Conservation (phyloP, 306 rosid species). For the Cucumis melo region DNA sequence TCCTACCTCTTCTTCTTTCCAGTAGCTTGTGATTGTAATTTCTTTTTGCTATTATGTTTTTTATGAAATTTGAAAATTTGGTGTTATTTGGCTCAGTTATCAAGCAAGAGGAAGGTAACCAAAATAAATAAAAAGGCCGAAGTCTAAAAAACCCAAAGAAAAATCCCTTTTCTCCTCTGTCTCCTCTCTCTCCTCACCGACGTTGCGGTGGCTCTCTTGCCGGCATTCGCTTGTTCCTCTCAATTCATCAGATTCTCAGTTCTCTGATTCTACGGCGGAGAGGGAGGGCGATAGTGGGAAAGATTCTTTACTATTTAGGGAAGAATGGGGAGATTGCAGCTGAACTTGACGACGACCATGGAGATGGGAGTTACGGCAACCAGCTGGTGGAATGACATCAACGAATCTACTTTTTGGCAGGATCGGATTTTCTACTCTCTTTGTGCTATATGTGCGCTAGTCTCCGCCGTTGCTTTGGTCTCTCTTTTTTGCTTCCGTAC, state of each 20-base stretch:
- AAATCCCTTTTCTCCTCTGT: not conserved
- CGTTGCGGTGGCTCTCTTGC: not conserved
- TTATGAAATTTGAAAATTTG: too few species aligned
- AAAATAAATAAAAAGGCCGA: not conserved
- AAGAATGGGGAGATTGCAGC: conserved; percentile 32
- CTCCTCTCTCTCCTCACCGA: not conserved
- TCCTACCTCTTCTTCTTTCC: too few species aligned
- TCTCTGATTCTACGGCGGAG: not conserved
- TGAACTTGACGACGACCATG: conserved; percentile 27
- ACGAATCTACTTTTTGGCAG: conserved; percentile 38
- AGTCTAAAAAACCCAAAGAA: not conserved
- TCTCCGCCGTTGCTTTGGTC: conserved; percentile 74
- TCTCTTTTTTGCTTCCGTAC: not conserved
- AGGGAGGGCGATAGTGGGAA: not conserved
- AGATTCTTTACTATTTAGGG: not conserved
- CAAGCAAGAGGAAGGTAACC: too few species aligned
- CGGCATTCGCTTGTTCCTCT: not conserved
- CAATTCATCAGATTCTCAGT: not conserved
- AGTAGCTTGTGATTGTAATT: too few species aligned
- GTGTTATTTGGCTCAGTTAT: too few species aligned
- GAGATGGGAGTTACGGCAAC: conserved; percentile 16
- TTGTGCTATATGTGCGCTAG: conserved; percentile 62
- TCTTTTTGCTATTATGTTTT: too few species aligned
- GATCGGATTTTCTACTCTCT: conserved; percentile 53
- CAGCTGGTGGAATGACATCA: conserved; percentile 54